Base-by-base conservation (phyloP, 2,329 filamentous ascomycete genomes). In the Arthrobotrys iridis region DNA sequence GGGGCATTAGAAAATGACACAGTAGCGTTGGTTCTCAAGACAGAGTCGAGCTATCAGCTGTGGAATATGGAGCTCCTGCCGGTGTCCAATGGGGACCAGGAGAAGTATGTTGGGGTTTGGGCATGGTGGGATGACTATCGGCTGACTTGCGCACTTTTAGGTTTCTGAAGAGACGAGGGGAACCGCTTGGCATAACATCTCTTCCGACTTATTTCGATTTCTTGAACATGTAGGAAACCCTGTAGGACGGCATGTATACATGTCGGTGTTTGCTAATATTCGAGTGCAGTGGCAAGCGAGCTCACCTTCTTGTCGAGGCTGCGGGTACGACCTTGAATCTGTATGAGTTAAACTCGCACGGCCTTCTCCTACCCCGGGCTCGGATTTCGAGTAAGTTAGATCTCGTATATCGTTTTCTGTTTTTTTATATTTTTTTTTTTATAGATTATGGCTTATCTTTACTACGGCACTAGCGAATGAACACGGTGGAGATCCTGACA, bases 311-410 rank as follows among this genome's bases (percentile, higher is more conserved):
- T 20, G 70, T 41, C 28, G 70, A 67, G 13, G 66, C n/a, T 26
- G 18, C 28, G 30, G 45, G 60, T 3, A 11, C 33, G 2, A 66
- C 45, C 2, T 22, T 74, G n/a, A 43, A 74, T 20, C 40, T 74
- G 6, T 74, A 67, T 15, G 60, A 48, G 18, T 37, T 62, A n/a
- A 30, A 55, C 18, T 20, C 41, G 7, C 18, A 26, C 6, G 37
- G 55, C 4, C 15, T 11, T 40, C 45, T 74, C 7, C 8, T 24
- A 8, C 46, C 55, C 3, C 35, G 40, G 30, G 11, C 28, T 5
- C 62, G 48, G 18, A 40, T 74, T 10, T 35, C 65, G 10, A 78
- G 78, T 79, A 77, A 64, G 78, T 62, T 37, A n/a, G n/a, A n/a
- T n/a, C n/a, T n/a, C n/a, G n/a, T n/a, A n/a, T n/a, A n/a, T n/a